A percentile compares a stretch with the other conserved stretches of the same genome.
phyloP scores from a whole-genome alignment of 768 basidiomycete genomes.

The Mycena leptocephala region DNA sequence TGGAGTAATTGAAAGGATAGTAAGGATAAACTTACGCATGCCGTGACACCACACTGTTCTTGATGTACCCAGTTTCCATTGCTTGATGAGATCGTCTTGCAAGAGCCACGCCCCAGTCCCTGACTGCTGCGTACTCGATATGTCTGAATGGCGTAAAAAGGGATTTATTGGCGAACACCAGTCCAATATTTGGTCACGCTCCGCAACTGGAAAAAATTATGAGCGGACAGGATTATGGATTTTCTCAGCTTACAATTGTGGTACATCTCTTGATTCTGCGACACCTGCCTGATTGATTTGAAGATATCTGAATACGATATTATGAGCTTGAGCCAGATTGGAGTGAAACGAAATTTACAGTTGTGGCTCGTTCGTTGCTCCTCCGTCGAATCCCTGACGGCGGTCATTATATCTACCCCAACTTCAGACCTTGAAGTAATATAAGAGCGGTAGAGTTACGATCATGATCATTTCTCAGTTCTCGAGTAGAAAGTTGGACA shows the following conservation, averaged over 20 bases:
- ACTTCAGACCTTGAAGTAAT: neutral
- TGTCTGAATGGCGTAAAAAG: slow-evolving; percentile 13
- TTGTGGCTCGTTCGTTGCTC: neutral
- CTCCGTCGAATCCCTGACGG: neutral
- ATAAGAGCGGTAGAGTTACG: neutral
- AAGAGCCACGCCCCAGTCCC: slow-evolving; percentile 7
- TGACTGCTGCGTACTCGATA: neutral
- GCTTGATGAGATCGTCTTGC: neutral
- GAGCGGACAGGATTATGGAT: neutral
- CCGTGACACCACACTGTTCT: slow-evolving; percentile 1
- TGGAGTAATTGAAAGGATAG: neutral
- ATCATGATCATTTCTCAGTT: neutral
- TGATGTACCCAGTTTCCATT: neutral
- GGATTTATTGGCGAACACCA: slow-evolving; percentile 4
- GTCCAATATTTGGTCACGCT: slow-evolving; percentile 1
- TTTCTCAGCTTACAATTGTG: neutral
- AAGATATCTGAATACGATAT: neutral
- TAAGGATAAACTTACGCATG: neutral
- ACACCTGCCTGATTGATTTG: neutral
- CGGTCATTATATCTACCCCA: neutral
- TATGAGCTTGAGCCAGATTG: neutral
- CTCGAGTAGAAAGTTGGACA: neutral
- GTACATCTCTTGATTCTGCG: neutral
- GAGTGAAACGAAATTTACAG: neutral
- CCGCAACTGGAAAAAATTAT: neutral